Conservation (phyloP, 768 basidiomycete genomes). For the Termitomyces sp. region DNA sequence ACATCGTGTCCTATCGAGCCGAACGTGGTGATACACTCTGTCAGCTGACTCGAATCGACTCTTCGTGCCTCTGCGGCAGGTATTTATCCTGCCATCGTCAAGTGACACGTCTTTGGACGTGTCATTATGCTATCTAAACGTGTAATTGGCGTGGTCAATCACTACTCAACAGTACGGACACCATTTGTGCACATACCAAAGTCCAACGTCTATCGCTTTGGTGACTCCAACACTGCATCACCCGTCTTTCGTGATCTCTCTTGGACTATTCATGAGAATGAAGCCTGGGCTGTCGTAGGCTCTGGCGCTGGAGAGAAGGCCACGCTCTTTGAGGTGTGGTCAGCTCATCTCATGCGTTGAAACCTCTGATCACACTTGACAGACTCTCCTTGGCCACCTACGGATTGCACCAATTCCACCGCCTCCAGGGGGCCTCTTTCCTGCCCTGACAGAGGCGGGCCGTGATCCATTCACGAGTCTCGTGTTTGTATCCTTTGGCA, state of each 20-base stretch:
- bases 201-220: conserved; percentile 56
- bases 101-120: not conserved
- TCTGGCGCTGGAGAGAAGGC: conserved; percentile 61
- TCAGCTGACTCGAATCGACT: not conserved
- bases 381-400: conserved; percentile 71
- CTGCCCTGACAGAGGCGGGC: conserved; percentile 44
- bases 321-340: conserved; percentile 58
- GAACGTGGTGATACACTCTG: not conserved
- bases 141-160: not conserved
- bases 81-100: too few relatives aligned
- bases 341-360: not conserved
- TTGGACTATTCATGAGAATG: conserved; percentile 58
- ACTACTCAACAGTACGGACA: conserved; percentile 4
- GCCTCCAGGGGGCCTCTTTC: conserved; percentile 72
- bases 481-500: conserved; percentile 63
- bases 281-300: conserved; percentile 77
- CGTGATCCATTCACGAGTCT: conserved; percentile 48
- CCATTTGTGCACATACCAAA: conserved; percentile 37
- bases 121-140: not conserved
- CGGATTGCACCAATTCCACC: conserved; percentile 61
- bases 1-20: not conserved
- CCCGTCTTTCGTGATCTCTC: conserved; percentile 51
- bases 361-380: not conserved
- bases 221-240: conserved; percentile 40
- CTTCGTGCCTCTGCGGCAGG: not conserved